Base-by-base conservation (phyloP, 176 grass and related monocot genomes). In the Neostapfia colusana region DNA sequence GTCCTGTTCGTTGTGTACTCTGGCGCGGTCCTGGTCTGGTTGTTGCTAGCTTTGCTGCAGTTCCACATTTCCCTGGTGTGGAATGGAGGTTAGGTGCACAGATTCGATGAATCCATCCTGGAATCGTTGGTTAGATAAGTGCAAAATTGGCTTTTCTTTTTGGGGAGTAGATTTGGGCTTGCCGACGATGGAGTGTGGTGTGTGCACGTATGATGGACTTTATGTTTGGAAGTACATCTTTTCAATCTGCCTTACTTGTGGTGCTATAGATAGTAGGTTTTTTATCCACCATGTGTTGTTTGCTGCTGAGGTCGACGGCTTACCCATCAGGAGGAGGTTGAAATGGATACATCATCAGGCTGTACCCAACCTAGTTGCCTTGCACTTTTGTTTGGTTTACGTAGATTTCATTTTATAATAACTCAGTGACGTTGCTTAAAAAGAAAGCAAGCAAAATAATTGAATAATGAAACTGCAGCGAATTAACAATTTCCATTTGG, bases 301-400 rank as follows among this genome's bases (percentile, higher is more conserved):
- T 49, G 28, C 53, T 49, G 73, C 10, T 20, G 23, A 41, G 35
- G 5, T 51, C 40, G 38, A 14, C 42, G 55, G 44, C 54, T 40
- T 58, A 23, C 42, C 34, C 4, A 40, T 21, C 51, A 69, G 42
- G 44, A 17, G 42, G 31, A 17, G 26, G 64, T 84, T 77, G 55
- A 76, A 44, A 66, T 62, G 81, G 73, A 11, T 77, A 76, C 73
- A 23, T 70, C 81, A 14, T 6, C 12, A 43, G 31, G 81, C 53
- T 76, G 54, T 69, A 70, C 65, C 65, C 7, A 36, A 28, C 42
- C 35, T 77, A 18, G 75, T 24, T 65, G 13, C 7, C 0, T 0
- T 12, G 62, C 62, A 24, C 62, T 77, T 65, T 65, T 51, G 43
- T 53, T 21, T 40, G 5, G 7, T 38, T 31, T 48, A 40, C 20